Conservation (phyloP, 2,329 filamentous ascomycete genomes). For the Fusarium continuum region DNA sequence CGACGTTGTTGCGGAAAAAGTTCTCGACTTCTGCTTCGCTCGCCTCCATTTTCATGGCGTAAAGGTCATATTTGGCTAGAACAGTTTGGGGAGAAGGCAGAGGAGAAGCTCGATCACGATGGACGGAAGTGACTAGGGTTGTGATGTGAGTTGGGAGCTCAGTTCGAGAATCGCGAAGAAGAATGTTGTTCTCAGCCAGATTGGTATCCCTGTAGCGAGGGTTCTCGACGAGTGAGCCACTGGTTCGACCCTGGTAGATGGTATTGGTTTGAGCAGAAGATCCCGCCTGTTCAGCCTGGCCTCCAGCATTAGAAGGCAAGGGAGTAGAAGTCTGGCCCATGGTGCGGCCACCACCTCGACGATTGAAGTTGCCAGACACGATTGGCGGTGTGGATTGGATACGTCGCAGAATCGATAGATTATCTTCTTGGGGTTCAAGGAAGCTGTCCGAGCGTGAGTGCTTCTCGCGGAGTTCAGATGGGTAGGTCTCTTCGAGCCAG, state of each 20-base stretch:
- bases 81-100: neutral
- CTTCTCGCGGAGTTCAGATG: neutral
- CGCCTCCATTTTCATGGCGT: neutral
- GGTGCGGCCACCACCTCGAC: neutral
- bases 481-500: constrained; percentile 20
- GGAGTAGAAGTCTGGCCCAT: neutral
- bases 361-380: neutral
- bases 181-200: constrained; percentile 3
- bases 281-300: neutral
- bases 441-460: neutral
- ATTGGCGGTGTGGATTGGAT: constrained; percentile 5
- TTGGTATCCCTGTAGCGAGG: neutral
- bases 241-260: neutral
- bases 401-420: too few species aligned
- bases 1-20: neutral
- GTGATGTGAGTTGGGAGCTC: neutral
- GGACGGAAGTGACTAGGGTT: neutral
- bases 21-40: constrained; percentile 1
- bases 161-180: neutral
- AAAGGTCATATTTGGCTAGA: neutral
- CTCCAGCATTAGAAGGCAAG: neutral
- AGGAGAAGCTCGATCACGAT: neutral
- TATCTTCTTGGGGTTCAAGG: neutral
- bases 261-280: neutral
- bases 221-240: constrained; percentile 1